phyloP scores from a whole-genome alignment of 768 basidiomycete genomes.

The Leccinum subgranulosum region DNA sequence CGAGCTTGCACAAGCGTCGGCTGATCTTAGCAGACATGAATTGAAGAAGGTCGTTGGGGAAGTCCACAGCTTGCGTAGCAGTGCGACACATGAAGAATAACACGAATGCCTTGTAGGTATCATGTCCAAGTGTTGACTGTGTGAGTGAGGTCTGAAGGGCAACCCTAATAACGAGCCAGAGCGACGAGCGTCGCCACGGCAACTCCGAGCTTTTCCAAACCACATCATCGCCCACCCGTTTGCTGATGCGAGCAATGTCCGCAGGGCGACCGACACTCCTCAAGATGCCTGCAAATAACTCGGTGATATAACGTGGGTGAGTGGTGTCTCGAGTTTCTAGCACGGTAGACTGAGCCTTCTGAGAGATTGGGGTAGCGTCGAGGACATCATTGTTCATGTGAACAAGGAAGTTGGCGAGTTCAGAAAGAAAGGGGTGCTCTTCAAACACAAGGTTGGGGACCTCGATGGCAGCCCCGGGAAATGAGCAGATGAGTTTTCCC shows the following conservation, averaged over 20 bases:
- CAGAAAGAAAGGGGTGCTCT: constrained; percentile 29
- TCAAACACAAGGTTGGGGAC: constrained; percentile 29
- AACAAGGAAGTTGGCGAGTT: constrained; percentile 38
- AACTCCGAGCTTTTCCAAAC: neutral
- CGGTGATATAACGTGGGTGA: neutral
- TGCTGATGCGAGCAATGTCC: neutral
- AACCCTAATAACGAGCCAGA: constrained; percentile 36
- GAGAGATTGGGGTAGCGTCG: constrained; percentile 12
- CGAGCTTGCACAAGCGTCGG: constrained; percentile 27
- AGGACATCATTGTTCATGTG: constrained; percentile 33
- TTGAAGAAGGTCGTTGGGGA: constrained; percentile 28
- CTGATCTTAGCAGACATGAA: constrained; percentile 28
- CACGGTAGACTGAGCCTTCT: constrained; percentile 3
- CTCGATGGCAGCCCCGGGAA: constrained; percentile 42
- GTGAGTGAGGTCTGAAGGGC: constrained; percentile 32
- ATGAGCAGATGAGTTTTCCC: constrained; percentile 43
- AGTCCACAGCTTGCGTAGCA: constrained; percentile 15
- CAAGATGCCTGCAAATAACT: neutral
- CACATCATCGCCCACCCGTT: constrained; percentile 4
- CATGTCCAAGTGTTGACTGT: constrained; percentile 1
- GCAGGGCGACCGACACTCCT: neutral
- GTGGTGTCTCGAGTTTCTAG: constrained; percentile 5
- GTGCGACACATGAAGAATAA: constrained; percentile 35
- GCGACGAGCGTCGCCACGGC: constrained; percentile 33
- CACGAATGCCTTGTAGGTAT: constrained; percentile 48